These are phyloP conservation scores for Taphrina communis DNA, from an alignment of 1,139 yeast species.

Conservation along the genomic window DNA sequence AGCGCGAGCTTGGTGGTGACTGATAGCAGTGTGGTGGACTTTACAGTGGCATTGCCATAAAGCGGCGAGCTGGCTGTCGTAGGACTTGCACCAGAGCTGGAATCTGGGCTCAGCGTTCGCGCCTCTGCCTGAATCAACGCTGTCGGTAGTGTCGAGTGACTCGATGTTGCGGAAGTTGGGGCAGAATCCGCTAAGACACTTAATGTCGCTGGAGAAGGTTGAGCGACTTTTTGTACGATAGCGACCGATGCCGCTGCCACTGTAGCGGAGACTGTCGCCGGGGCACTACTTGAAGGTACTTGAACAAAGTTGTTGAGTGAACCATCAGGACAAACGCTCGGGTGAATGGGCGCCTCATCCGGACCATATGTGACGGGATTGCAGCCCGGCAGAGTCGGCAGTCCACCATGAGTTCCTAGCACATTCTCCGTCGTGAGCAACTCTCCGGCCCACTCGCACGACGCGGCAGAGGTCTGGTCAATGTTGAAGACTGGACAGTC, in stretches of 20 bases:
- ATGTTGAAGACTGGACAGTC: conserved; percentile 41
- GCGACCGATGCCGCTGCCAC: neutral
- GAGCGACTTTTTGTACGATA: neutral
- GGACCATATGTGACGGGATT: conserved; percentile 40
- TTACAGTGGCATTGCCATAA: neutral
- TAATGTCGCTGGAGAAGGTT: neutral
- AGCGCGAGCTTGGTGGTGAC: conserved; percentile 5
- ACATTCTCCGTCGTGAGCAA: conserved; percentile 25
- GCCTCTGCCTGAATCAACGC: neutral
- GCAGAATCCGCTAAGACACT: neutral
- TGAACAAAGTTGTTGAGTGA: neutral
- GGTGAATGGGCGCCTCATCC: conserved; percentile 24
- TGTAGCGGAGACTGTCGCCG: neutral
- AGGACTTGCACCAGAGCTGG: neutral
- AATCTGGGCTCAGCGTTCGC: neutral
- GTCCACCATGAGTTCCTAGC: conserved; percentile 9
- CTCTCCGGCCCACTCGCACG: conserved; percentile 27
- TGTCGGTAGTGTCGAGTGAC: neutral
- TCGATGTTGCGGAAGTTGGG: neutral
- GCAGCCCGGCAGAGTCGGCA: conserved; percentile 38
- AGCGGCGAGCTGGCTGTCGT: neutral
- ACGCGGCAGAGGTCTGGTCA: conserved; percentile 4
- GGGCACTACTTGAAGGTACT: conserved; percentile 9
- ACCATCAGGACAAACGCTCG: conserved; percentile 14
- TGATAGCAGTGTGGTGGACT: neutral